Percentiles rank a stretch among this genome's conserved stretches.
These are phyloP conservation scores for Scolecobasidium constrictum DNA, from an alignment of 2,329 filamentous ascomycete genomes.

Conservation along the genomic window DNA sequence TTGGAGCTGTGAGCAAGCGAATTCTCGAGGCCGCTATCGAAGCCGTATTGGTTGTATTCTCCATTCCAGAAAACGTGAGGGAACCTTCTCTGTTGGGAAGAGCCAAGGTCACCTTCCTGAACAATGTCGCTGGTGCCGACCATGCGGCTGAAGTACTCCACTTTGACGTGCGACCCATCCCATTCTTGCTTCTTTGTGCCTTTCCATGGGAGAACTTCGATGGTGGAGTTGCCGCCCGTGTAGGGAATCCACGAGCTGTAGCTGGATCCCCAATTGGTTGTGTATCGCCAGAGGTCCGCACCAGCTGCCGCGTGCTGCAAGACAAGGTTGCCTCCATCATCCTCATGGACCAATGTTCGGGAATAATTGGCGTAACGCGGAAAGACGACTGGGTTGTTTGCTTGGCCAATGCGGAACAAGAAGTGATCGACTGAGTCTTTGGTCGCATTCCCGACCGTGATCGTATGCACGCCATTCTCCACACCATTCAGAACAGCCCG, in stretches of 20 bases:
- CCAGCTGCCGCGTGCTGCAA: constrained; percentile 50
- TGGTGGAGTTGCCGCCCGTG: constrained; percentile 36
- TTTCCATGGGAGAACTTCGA: constrained; percentile 42
- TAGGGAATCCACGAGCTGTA: constrained; percentile 51
- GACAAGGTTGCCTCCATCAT: constrained; percentile 30
- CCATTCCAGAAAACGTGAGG: constrained; percentile 55
- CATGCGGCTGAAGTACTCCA: constrained; percentile 52
- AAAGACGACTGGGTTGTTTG: constrained; percentile 50
- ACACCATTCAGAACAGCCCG: constrained; percentile 43
- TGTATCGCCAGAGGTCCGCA: constrained; percentile 52
- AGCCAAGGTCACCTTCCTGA: constrained; percentile 46
- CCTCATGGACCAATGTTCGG: constrained; percentile 35
- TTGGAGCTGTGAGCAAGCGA: constrained; percentile 35
- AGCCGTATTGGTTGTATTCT: constrained; percentile 53
- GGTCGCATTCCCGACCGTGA: constrained; percentile 46
- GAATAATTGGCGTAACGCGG: constrained; percentile 48
- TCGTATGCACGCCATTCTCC: constrained; percentile 48
- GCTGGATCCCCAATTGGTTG: constrained; percentile 47
- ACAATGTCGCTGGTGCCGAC: constrained; percentile 49
- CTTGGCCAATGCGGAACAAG: constrained; percentile 47
- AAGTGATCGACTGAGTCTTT: constrained; percentile 50
- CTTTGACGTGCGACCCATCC: constrained; percentile 49
- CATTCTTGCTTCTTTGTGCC: constrained; percentile 49
- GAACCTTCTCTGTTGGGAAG: constrained; percentile 37
- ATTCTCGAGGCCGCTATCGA: constrained; percentile 48